phyloP scores from a whole-genome alignment of 2,329 filamentous ascomycete genomes.

The Arthrinium puccinioides region DNA sequence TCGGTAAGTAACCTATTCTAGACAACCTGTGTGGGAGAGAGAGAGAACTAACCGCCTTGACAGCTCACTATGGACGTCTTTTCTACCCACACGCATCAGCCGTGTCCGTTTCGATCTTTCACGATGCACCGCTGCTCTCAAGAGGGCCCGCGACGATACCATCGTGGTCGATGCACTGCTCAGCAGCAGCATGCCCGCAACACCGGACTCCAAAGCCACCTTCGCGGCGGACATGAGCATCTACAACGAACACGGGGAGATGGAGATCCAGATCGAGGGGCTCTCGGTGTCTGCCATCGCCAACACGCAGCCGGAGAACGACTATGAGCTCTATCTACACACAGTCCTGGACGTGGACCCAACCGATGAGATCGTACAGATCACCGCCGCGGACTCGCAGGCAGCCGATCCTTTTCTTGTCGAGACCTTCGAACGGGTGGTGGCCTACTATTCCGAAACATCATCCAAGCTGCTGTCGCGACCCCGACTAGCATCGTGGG shows the following conservation, averaged over 20 bases:
- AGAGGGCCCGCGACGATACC: constrained; percentile 8
- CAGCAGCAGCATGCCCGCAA: constrained; percentile 5
- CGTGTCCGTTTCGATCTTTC: constrained; percentile 29
- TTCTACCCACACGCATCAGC: constrained; percentile 28
- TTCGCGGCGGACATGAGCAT: constrained; percentile 19
- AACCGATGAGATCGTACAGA: constrained; percentile 26
- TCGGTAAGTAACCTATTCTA: constrained; percentile 14
- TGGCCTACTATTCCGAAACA: constrained; percentile 24
- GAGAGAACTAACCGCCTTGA: neutral
- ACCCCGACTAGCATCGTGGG: no score
- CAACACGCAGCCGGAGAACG: constrained; percentile 18
- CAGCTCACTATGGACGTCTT: constrained; percentile 34
- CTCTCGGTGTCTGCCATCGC: constrained; percentile 19
- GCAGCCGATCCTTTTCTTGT: constrained; percentile 15
- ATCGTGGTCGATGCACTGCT: constrained; percentile 8
- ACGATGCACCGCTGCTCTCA: constrained; percentile 9
- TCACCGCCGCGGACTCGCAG: constrained; percentile 1
- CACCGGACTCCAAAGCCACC: constrained; percentile 22
- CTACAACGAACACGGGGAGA: constrained; percentile 17
- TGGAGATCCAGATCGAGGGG: constrained; percentile 20
- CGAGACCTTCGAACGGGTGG: constrained; percentile 29
- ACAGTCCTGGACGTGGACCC: constrained; percentile 32
- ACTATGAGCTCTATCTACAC: constrained; percentile 21
- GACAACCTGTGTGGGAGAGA: neutral
- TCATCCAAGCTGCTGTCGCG: no score